Evolutionary conservation across 177 flowering plant species (phyloP).

Genomic region (Tripterygium wilfordii): DNA sequence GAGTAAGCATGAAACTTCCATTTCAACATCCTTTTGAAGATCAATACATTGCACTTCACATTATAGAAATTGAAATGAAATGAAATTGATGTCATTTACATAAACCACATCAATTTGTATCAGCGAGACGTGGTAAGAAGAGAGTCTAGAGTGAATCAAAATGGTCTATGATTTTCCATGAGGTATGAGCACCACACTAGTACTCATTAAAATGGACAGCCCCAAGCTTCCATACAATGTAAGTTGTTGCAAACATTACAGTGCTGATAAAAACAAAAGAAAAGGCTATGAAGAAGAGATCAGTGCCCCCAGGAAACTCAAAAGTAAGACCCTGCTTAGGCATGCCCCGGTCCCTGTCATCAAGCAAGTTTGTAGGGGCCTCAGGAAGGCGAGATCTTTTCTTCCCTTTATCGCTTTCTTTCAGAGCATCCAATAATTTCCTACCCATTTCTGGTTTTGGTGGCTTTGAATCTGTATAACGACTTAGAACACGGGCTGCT

Average conservation of each 20-base stretch:
- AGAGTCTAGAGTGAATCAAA: too few relatives aligned
- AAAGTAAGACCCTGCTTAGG: slow-evolving; percentile 74
- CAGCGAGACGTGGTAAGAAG: too few relatives aligned
- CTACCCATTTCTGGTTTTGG: slow-evolving; percentile 56
- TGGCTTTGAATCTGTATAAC: slow-evolving; percentile 53
- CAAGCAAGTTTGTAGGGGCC: slow-evolving; percentile 84
- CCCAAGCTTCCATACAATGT: slow-evolving; percentile 87
- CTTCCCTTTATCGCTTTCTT: slow-evolving; percentile 72
- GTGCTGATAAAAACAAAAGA: slow-evolving; percentile 78
- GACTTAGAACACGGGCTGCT: slow-evolving; percentile 81
- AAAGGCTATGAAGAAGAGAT: slow-evolving; percentile 53
- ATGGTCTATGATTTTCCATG: too few relatives aligned
- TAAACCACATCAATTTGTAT: too few relatives aligned
- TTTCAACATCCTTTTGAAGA: too few relatives aligned
- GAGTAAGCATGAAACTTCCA: too few relatives aligned
- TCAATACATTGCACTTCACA: too few relatives aligned
- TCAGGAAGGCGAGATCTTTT: slow-evolving; percentile 74
- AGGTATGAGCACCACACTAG: slow-evolving; percentile 14
- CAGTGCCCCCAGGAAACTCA: slow-evolving; percentile 75
- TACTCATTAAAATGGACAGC: slow-evolving; percentile 92
- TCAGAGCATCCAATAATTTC: slow-evolving; percentile 69
- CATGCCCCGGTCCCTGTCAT: slow-evolving; percentile 89
- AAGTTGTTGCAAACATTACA: slow-evolving; percentile 83
- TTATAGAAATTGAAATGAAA: too few relatives aligned
- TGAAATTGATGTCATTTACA: too few relatives aligned